A percentile compares a stretch with the other conserved stretches of the same genome.
Conservation (phyloP, 768 basidiomycete genomes). For the Xerocomellus amylosporus region DNA sequence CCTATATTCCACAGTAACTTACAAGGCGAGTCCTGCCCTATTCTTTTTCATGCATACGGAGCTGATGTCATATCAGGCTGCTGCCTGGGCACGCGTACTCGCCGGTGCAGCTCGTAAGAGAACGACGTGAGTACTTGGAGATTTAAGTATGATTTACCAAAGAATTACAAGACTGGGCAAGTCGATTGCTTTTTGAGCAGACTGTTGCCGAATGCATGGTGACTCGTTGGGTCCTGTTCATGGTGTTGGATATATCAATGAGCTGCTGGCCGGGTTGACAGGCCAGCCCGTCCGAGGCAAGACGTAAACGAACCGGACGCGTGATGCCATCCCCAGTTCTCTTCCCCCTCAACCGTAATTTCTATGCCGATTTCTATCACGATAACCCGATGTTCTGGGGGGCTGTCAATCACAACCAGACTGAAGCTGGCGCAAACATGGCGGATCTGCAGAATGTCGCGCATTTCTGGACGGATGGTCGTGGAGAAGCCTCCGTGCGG, state of each 20-base stretch:
- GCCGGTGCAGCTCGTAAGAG: no score
- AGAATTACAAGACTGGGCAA: no score
- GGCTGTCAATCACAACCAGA: slow-evolving; percentile 8
- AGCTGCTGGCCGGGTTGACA: slow-evolving; percentile 81
- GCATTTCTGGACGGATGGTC: slow-evolving; percentile 74
- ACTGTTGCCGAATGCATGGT: no score
- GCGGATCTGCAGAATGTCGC: slow-evolving; percentile 58
- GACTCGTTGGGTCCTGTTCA: slow-evolving; percentile 79
- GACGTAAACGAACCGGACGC: slow-evolving; percentile 76
- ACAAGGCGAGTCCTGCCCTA: no score
- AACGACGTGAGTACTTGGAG: no score
- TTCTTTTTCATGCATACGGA: no score
- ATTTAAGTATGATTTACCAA: no score
- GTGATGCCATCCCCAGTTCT: slow-evolving; percentile 66
- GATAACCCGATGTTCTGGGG: slow-evolving; percentile 62
- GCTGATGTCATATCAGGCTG: no score
- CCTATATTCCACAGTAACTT: no score
- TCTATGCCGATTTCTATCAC: slow-evolving; percentile 84
- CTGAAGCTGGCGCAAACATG: slow-evolving; percentile 40
- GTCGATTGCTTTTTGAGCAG: no score
- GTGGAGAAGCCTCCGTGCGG: slow-evolving; percentile 63
- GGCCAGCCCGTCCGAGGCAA: slow-evolving; percentile 58
- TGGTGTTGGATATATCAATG: slow-evolving; percentile 86
- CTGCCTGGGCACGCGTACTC: no score
- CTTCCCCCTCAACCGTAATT: slow-evolving; percentile 65